phyloP scores from a whole-genome alignment of 1,284 basidiomycete genomes.

The Ustilago cynodontis region DNA sequence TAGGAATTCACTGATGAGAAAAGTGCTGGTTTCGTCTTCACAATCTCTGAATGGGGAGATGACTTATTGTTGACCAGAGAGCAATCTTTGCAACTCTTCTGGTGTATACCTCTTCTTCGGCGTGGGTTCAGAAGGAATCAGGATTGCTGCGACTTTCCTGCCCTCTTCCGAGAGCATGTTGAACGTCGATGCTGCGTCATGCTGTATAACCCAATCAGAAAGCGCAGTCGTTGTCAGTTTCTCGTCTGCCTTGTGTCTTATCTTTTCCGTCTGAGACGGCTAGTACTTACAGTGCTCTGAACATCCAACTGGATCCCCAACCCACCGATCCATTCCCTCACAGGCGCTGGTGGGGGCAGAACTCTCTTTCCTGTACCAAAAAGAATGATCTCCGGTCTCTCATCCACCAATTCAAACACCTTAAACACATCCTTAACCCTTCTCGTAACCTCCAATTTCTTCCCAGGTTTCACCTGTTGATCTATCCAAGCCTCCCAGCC shows the following conservation, averaged over 20 bases:
- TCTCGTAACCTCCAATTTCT: conserved; percentile 21
- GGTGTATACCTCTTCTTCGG: conserved; percentile 26
- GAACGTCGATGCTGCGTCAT: conserved; percentile 93
- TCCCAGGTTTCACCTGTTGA: conserved; percentile 71
- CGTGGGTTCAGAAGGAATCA: conserved; percentile 75
- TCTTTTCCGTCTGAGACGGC: no score
- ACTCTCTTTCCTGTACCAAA: conserved; percentile 86
- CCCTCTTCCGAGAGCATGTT: conserved; percentile 94
- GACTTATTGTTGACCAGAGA: conserved; percentile 13
- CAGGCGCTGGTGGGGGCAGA: conserved; percentile 78
- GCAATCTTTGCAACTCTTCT: conserved; percentile 24
- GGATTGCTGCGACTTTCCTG: conserved; percentile 86
- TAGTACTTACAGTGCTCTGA: conserved; percentile 85
- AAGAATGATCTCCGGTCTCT: conserved; percentile 82
- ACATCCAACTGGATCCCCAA: conserved; percentile 90
- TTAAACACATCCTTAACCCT: conserved; percentile 43
- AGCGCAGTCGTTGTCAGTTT: neutral
- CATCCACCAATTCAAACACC: conserved; percentile 53
- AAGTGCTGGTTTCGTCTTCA: neutral
- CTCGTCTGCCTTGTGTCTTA: neutral
- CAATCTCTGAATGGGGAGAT: conserved; percentile 7
- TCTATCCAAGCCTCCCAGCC: conserved; percentile 76
- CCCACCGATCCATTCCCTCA: conserved; percentile 79
- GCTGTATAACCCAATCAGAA: conserved; percentile 71
- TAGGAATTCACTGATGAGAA: no score